Percentiles rank a stretch among this genome's conserved stretches.
Evolutionary conservation across 106 monocot species (phyloP).

Genomic region (Iris macrosiphon): DNA sequence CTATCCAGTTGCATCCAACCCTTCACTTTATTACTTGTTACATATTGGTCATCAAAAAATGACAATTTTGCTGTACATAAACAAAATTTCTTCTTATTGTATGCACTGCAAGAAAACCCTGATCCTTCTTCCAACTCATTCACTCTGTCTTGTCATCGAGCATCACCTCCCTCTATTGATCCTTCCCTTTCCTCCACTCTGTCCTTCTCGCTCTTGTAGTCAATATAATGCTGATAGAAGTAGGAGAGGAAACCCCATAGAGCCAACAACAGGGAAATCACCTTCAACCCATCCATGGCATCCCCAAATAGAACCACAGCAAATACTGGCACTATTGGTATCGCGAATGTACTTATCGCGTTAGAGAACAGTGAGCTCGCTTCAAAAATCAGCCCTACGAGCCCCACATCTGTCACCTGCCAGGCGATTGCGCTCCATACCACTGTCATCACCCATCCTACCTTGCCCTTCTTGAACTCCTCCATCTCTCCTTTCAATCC

Average conservation of each 20-base stretch:
- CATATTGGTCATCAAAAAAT: too few relatives aligned
- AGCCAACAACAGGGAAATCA: constrained; percentile 30
- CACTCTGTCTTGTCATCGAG: too few relatives aligned
- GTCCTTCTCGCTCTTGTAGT: too few relatives aligned
- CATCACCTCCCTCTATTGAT: too few relatives aligned
- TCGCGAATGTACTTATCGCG: constrained; percentile 17
- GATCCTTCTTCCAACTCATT: too few relatives aligned
- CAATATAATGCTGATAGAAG: constrained; percentile 43
- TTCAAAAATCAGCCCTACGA: constrained; percentile 17
- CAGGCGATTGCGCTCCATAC: constrained; percentile 26
- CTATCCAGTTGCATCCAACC: too few relatives aligned
- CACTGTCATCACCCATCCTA: constrained; percentile 18
- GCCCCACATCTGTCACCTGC: constrained; percentile 20
- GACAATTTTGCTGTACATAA: too few relatives aligned
- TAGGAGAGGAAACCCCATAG: constrained; percentile 40
- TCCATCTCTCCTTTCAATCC: constrained; percentile 10
- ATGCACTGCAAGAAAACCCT: too few relatives aligned
- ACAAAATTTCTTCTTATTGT: too few relatives aligned
- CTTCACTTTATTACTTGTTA: too few relatives aligned
- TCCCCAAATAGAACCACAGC: constrained; percentile 48
- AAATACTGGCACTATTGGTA: constrained; percentile 32
- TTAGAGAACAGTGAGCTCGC: constrained; percentile 36
- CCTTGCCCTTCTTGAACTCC: constrained; percentile 14
- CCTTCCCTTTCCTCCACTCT: too few relatives aligned
- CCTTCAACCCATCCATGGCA: constrained; percentile 34